phyloP scores from a whole-genome alignment of 495 filamentous ascomycete species.

The Evernia prunastri region DNA sequence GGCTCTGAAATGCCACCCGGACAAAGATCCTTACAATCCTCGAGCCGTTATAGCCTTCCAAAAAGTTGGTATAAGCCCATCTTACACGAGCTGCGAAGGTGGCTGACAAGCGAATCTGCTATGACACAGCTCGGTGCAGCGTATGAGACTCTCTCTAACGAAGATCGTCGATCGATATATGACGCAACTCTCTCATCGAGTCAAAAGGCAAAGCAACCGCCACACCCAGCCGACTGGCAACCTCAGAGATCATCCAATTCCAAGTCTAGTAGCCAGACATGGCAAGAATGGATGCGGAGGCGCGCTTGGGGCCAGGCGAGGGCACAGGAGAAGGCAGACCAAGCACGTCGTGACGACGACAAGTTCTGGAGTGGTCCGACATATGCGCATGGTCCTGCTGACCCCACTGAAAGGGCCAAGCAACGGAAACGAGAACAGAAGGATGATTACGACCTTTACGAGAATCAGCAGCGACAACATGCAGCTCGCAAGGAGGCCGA shows the following conservation, averaged over 20 bases:
- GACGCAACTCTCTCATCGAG: slow-evolving; percentile 7
- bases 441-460: not conserved
- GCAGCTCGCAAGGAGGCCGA: slow-evolving; percentile 1
- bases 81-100: not conserved
- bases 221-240: not conserved
- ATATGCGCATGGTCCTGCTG: not conserved
- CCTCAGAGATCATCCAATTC: not conserved
- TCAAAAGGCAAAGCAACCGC: not conserved
- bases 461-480: not conserved
- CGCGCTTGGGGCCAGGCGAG: not conserved
- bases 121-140: slow-evolving; percentile 1
- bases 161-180: not conserved
- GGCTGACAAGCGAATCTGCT: not conserved
- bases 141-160: slow-evolving; percentile 6
- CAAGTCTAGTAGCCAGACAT: not conserved
- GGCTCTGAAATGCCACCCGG: slow-evolving; percentile 2
- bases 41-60: slow-evolving; percentile 5
- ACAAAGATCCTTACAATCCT: slow-evolving; percentile 12
- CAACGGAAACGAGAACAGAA: not conserved
- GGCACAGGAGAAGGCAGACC: not conserved
- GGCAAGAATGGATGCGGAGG: not conserved
- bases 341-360: not conserved
- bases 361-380: not conserved
- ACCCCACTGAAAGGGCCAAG: not conserved
- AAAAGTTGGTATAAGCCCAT: not conserved